Evolutionary conservation across 306 rosid species (phyloP).

Genomic region (Prunus mira): DNA sequence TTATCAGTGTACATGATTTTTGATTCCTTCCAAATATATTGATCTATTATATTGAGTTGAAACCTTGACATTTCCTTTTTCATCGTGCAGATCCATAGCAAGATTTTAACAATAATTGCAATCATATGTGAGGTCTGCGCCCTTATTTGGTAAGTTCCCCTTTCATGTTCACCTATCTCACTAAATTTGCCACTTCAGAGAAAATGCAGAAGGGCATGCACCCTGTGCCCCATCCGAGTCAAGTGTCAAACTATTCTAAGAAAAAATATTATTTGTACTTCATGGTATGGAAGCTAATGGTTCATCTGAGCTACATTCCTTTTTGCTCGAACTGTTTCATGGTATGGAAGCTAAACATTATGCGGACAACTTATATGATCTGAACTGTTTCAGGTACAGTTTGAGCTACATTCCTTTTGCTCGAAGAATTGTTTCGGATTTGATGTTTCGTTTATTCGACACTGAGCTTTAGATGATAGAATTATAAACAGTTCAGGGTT

Average conservation of each 20-base stretch:
- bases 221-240: background rate
- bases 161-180: constrained; percentile 13
- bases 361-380: background rate
- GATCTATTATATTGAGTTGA: background rate
- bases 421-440: constrained; percentile 81
- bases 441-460: constrained; percentile 82
- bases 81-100: constrained; percentile 69
- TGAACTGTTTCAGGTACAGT: constrained; percentile 71
- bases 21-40: background rate
- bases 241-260: background rate
- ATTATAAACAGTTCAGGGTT: constrained; percentile 1
- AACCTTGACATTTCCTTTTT: background rate
- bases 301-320: no score
- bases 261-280: background rate
- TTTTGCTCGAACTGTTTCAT: background rate
- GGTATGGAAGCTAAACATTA: background rate
- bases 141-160: constrained; percentile 67
- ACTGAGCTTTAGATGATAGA: constrained; percentile 60
- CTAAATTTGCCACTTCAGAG: constrained; percentile 11
- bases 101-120: constrained; percentile 72
- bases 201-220: constrained; percentile 16
- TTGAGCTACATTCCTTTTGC: constrained; percentile 97
- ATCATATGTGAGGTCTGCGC: constrained; percentile 79
- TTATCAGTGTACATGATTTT: background rate
- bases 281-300: background rate